These are phyloP conservation scores for Colletotrichum orchidophilum DNA, from an alignment of 2,329 filamentous ascomycete genomes.

Conservation along the genomic window DNA sequence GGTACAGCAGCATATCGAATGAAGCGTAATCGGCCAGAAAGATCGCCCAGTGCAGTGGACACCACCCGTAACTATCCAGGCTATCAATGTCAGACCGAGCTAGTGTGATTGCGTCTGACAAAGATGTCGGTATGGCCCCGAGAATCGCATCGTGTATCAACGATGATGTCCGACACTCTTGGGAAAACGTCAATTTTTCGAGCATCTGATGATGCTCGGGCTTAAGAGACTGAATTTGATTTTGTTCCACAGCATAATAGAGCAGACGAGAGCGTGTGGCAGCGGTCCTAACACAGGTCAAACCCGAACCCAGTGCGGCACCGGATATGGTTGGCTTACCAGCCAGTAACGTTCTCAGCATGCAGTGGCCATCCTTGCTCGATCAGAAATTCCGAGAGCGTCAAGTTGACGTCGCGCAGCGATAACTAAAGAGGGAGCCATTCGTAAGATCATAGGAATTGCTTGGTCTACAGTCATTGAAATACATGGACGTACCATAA, in stretches of 20 bases:
- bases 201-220: constrained; percentile 4
- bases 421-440: neutral
- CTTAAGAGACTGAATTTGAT: constrained; percentile 1
- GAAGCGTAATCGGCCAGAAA: constrained; percentile 2
- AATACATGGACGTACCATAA: neutral
- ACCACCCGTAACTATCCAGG: constrained; percentile 5
- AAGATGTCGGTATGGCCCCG: neutral
- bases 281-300: neutral
- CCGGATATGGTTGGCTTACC: neutral
- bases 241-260: constrained; percentile 1
- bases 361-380: constrained; percentile 7
- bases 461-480: neutral
- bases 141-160: constrained; percentile 8
- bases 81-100: constrained; percentile 7
- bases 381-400: neutral
- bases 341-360: neutral
- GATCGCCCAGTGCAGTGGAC: constrained; percentile 9
- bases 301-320: neutral
- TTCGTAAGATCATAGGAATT: too few species aligned
- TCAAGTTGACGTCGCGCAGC: neutral
- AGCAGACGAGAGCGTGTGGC: neutral
- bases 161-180: neutral
- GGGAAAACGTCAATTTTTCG: neutral
- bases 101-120: constrained; percentile 5
- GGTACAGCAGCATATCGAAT: neutral